phyloP scores from a whole-genome alignment of 768 basidiomycete species.

The Termitomyces titanicus region DNA sequence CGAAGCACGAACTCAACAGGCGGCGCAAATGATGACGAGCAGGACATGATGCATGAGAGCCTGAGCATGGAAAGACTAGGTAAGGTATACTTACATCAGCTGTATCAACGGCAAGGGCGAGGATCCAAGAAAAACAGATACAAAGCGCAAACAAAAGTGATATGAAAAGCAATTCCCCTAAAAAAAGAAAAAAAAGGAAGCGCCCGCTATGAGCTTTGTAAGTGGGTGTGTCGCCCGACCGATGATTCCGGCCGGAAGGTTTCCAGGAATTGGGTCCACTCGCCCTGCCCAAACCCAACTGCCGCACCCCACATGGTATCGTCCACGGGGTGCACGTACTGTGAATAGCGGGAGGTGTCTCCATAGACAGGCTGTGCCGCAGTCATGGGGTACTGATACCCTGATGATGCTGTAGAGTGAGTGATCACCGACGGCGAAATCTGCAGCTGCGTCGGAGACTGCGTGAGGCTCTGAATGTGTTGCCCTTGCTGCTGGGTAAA shows the following conservation, averaged over 20 bases:
- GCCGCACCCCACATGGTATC: constrained; percentile 76
- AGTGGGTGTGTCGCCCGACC: constrained; percentile 26
- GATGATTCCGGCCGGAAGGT: constrained; percentile 50
- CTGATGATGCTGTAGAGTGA: constrained; percentile 7
- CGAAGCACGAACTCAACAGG: constrained; percentile 12
- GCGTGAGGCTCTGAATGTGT: constrained; percentile 11
- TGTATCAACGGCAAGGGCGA: constrained; percentile 17
- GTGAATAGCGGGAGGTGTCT: constrained; percentile 36
- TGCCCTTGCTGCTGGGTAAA: constrained; percentile 10
- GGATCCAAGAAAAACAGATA: constrained; percentile 17
- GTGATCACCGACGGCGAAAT: constrained; percentile 20
- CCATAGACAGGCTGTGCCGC: constrained; percentile 32
- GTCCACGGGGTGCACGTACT: constrained; percentile 53
- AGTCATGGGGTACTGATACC: constrained; percentile 17
- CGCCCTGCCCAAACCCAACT: constrained; percentile 70
- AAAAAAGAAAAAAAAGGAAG: not conserved
- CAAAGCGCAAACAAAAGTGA: not conserved
- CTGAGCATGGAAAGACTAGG: constrained; percentile 11
- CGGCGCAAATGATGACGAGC: constrained; percentile 5
- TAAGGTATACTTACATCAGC: constrained; percentile 19
- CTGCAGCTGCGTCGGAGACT: constrained; percentile 20
- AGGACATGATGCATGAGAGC: constrained; percentile 1
- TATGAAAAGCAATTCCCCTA: not conserved
- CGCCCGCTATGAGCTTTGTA: constrained; percentile 27
- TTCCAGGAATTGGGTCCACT: constrained; percentile 66